These are phyloP conservation scores for Nothophoma quercina DNA, from an alignment of 2,329 filamentous ascomycete species.

Conservation along the genomic window DNA sequence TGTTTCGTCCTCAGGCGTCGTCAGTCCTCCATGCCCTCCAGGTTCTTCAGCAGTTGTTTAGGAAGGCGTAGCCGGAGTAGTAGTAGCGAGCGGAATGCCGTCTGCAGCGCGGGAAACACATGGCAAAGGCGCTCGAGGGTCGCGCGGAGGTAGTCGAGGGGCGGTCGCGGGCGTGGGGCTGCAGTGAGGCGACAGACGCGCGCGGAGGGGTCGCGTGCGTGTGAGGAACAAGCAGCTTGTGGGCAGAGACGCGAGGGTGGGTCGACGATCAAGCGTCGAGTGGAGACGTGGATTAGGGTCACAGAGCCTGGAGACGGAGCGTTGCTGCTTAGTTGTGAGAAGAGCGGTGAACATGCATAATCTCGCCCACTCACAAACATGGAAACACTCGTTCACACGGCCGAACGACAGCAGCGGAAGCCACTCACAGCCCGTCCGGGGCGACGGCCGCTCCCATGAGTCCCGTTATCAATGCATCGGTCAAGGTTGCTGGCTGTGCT, in stretches of 20 bases:
- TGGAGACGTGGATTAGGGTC: no score
- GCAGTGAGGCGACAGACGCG: background rate
- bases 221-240: background rate
- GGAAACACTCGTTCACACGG: background rate
- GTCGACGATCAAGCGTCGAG: conserved; percentile 6
- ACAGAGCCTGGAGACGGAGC: background rate
- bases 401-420: conserved; percentile 2
- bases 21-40: conserved; percentile 20
- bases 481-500: background rate
- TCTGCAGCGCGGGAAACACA: conserved; percentile 3
- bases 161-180: background rate
- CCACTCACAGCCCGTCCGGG: background rate
- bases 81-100: background rate
- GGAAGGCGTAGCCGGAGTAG: background rate
- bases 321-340: background rate
- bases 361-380: background rate
- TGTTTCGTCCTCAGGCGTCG: conserved; percentile 24
- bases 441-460: conserved; percentile 3
- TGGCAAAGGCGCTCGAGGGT: conserved; percentile 2
- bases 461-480: background rate
- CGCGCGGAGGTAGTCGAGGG: no score
- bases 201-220: conserved; percentile 4
- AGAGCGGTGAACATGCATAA: conserved; percentile 4
- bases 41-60: conserved; percentile 17
- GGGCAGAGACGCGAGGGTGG: conserved; percentile 4